Evolutionary conservation across 108 stramenopile species (phyloP).

Genomic region (Hondaea fermentalgiana): DNA sequence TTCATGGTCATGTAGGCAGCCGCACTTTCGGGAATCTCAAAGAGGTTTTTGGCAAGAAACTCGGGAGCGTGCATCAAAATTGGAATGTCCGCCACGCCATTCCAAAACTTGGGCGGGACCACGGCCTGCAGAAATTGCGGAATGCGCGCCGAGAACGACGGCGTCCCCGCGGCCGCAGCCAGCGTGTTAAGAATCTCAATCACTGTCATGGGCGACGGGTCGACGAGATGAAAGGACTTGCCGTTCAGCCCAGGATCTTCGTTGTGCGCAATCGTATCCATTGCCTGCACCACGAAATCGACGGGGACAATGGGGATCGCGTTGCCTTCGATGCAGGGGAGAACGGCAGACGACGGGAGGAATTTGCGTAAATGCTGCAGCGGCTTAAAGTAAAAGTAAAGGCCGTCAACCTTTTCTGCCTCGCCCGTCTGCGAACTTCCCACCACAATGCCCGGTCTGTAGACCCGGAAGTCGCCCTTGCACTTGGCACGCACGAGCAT

Average conservation of each 20-base stretch:
- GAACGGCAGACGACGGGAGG: background rate
- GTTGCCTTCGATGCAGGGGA: background rate
- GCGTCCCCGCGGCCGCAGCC: background rate
- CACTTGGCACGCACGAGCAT: background rate
- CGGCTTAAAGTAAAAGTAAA: background rate
- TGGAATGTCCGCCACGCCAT: background rate
- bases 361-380: background rate
- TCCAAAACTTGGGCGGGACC: background rate
- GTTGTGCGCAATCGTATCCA: background rate
- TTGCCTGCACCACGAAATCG: background rate
- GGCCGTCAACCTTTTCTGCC: background rate
- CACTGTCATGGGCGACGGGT: background rate
- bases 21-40: background rate
- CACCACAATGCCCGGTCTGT: background rate
- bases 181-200: background rate
- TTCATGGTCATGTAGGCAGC: background rate
- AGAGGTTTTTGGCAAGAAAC: background rate
- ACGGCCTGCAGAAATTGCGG: background rate
- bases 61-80: background rate
- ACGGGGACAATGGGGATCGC: background rate
- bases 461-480: background rate
- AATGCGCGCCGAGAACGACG: background rate
- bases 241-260: background rate
- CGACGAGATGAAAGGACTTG: background rate
- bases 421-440: background rate